Conservation (phyloP, 208 protist species). For the Blastocrithidia nonstop region DNA sequence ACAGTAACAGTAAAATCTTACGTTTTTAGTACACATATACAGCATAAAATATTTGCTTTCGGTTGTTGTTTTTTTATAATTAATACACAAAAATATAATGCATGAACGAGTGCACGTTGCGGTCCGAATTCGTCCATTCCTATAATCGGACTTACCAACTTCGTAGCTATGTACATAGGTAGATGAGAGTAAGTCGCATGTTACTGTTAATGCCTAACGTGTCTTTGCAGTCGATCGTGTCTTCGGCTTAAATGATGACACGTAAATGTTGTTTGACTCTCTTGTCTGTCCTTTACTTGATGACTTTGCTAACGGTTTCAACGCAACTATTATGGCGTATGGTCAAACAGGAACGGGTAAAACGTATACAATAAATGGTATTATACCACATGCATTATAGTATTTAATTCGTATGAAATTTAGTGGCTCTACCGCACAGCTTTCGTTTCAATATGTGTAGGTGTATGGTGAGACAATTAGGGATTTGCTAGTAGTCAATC, state of each 20-base stretch:
- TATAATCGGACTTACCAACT: slow-evolving; percentile 22
- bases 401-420: slow-evolving; percentile 53
- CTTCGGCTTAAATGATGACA: slow-evolving; percentile 42
- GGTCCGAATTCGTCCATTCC: slow-evolving; percentile 70
- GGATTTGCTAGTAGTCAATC: slow-evolving; percentile 62
- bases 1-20: too few species aligned
- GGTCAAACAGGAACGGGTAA: slow-evolving; percentile 90
- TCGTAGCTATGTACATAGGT: slow-evolving; percentile 19
- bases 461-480: slow-evolving; percentile 89
- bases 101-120: slow-evolving; percentile 64
- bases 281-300: slow-evolving; percentile 54
- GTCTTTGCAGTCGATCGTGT: slow-evolving; percentile 84
- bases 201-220: slow-evolving; percentile 54
- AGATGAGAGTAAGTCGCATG: slow-evolving; percentile 31
- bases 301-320: slow-evolving; percentile 76
- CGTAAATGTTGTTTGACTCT: slow-evolving; percentile 53
- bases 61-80: too few species aligned
- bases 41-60: too few species aligned
- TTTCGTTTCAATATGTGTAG: slow-evolving; percentile 83
- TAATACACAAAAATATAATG: slow-evolving; percentile 5
- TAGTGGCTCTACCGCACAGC: slow-evolving; percentile 12
- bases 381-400: slow-evolving; percentile 54
- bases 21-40: too few species aligned
- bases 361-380: slow-evolving; percentile 69
- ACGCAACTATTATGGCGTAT: slow-evolving; percentile 87